Evolutionary conservation across 176 grass and related monocot genomes (phyloP).

Genomic region (Hordeum vulgare): DNA sequence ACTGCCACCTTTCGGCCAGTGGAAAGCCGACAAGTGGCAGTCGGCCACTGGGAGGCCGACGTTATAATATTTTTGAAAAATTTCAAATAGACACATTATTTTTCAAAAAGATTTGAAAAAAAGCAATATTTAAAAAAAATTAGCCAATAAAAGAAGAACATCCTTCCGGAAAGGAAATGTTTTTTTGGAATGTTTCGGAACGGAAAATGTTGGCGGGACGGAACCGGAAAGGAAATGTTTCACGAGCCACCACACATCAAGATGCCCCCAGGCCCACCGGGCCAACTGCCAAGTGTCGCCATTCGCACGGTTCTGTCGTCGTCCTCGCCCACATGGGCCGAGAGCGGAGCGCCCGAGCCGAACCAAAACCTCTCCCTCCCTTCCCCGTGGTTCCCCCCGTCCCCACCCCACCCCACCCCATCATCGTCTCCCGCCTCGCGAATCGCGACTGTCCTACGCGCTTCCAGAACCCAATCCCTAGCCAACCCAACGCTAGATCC

Average conservation of each 20-base stretch:
- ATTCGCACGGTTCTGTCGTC: too few species aligned
- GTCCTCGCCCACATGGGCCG: not conserved
- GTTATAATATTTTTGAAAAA: too few species aligned
- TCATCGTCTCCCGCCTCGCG: not conserved
- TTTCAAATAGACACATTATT: too few species aligned
- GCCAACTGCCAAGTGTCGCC: not conserved
- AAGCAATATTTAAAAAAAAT: too few species aligned
- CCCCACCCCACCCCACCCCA: conserved; percentile 6
- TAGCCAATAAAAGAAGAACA: not conserved
- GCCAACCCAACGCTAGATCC: not conserved
- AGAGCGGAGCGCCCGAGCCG: not conserved
- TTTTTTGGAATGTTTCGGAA: not conserved
- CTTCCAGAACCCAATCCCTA: conserved; percentile 26
- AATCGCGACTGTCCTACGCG: not conserved
- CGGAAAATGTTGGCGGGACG: not conserved
- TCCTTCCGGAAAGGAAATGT: not conserved
- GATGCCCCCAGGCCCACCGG: conserved; percentile 16
- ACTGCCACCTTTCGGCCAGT: too few species aligned
- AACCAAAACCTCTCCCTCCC: not conserved
- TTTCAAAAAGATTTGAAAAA: too few species aligned
- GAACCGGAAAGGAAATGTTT: not conserved
- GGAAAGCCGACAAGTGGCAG: too few species aligned
- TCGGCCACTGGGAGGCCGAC: too few species aligned
- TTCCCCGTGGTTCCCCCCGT: not conserved
- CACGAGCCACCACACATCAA: conserved; percentile 8